A percentile compares a stretch with the other conserved stretches of the same genome.
Conservation (phyloP, 2,329 filamentous ascomycete species). For the Talaromyces verruculosus region DNA sequence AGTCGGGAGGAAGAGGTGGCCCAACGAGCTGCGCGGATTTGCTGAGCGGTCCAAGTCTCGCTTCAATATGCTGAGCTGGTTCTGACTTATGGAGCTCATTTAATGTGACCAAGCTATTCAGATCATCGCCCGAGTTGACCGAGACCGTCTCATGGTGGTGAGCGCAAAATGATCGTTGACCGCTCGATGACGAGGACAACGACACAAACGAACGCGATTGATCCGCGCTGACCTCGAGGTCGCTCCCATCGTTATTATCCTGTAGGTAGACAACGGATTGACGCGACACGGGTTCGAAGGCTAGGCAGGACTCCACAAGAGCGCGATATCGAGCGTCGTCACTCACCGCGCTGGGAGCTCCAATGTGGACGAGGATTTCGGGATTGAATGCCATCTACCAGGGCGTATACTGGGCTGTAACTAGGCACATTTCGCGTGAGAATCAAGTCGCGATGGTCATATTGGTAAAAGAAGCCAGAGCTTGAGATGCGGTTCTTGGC, state of each 20-base stretch:
- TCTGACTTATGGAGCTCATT: neutral
- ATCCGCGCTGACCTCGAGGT: constrained; percentile 8
- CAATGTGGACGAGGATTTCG: constrained; percentile 46
- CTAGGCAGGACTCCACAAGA: constrained; percentile 39
- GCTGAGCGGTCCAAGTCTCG: neutral
- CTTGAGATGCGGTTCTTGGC: neutral
- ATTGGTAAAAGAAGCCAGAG: neutral
- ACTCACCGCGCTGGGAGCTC: constrained; percentile 37
- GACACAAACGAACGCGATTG: constrained; percentile 8
- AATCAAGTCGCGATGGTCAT: neutral
- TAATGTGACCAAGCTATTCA: constrained; percentile 9
- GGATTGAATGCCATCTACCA: constrained; percentile 22
- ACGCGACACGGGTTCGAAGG: constrained; percentile 35
- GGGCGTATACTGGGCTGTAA: neutral
- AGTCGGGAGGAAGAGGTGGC: neutral
- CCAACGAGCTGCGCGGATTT: neutral
- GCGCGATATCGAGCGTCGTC: constrained; percentile 43
- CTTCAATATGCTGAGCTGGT: neutral
- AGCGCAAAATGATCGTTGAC: neutral
- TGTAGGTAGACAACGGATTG: constrained; percentile 18
- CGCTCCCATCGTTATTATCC: neutral
- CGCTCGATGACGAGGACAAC: neutral
- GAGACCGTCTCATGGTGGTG: neutral
- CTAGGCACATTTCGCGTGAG: neutral
- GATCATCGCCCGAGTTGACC: constrained; percentile 21